A percentile compares a stretch with the other conserved stretches of the same genome.
Evolutionary conservation across 1,284 basidiomycete genomes (phyloP).

Genomic region (Malassezia nana): DNA sequence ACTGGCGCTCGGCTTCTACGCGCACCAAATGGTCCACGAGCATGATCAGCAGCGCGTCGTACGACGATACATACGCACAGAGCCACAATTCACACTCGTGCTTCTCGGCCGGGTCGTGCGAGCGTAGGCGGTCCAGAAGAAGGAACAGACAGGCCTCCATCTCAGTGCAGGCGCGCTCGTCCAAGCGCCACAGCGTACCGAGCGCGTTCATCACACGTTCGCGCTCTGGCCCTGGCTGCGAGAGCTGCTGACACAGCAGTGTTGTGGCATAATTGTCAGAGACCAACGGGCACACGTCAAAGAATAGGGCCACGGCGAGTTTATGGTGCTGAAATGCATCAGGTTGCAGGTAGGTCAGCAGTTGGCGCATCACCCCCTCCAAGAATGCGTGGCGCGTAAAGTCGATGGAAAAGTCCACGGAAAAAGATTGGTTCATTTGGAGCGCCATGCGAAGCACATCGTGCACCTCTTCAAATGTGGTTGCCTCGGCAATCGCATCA

Average conservation of each 20-base stretch:
- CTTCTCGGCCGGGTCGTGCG: conserved; percentile 20
- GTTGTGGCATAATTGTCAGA: conserved; percentile 13
- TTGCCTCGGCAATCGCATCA: background rate
- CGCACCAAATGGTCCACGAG: conserved; percentile 14
- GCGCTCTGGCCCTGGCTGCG: background rate
- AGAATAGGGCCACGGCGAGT: conserved; percentile 73
- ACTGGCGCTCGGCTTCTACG: background rate
- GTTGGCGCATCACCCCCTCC: conserved; percentile 48
- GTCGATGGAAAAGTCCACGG: background rate
- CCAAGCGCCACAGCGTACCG: conserved; percentile 80
- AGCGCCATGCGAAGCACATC: conserved; percentile 1
- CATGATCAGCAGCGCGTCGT: conserved; percentile 30
- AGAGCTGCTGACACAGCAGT: conserved; percentile 21
- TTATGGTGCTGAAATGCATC: conserved; percentile 65
- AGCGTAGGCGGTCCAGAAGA: conserved; percentile 64
- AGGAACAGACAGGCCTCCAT: conserved; percentile 64
- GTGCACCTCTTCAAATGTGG: background rate
- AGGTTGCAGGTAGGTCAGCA: conserved; percentile 66
- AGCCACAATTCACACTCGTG: conserved; percentile 35
- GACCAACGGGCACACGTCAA: conserved; percentile 51
- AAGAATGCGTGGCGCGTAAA: background rate
- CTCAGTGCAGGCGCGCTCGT: conserved; percentile 53
- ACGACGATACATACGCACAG: conserved; percentile 27
- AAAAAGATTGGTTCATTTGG: background rate
- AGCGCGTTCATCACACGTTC: conserved; percentile 68